These are phyloP conservation scores for Hypoxylon cercidicola DNA, from an alignment of 495 filamentous ascomycete genomes.

Conservation along the genomic window DNA sequence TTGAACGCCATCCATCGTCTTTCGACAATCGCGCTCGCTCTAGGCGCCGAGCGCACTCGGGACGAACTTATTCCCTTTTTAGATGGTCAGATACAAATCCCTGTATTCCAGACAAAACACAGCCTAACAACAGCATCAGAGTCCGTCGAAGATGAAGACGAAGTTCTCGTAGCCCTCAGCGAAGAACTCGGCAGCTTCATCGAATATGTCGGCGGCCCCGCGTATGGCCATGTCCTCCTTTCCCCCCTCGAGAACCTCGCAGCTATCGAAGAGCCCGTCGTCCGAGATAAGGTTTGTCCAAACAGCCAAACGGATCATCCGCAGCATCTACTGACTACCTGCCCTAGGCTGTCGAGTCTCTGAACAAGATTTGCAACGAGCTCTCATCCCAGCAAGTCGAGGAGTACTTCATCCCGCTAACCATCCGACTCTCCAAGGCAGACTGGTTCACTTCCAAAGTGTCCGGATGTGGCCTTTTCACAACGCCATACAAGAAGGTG, in stretches of 20 bases:
- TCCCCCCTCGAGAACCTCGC: slow-evolving; percentile 98
- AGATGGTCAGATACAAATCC: slow-evolving; percentile 73
- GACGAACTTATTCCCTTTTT: slow-evolving; percentile 99
- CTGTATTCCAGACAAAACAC: slow-evolving; percentile 33
- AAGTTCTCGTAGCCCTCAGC: slow-evolving; percentile 95
- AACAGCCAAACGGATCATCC: slow-evolving; percentile 5
- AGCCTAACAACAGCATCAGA: slow-evolving; percentile 64
- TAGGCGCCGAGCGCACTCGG: slow-evolving; percentile 93
- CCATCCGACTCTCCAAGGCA: slow-evolving; percentile 94
- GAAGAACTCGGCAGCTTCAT: slow-evolving; percentile 96
- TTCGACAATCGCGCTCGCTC: slow-evolving; percentile 94
- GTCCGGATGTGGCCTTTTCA: slow-evolving; percentile 94
- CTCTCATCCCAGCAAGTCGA: slow-evolving; percentile 92
- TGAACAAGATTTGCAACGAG: slow-evolving; percentile 97
- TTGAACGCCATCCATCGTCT: slow-evolving; percentile 98
- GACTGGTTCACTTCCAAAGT: slow-evolving; percentile 99
- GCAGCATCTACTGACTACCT: slow-evolving; percentile 24
- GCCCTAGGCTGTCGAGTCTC: slow-evolving; percentile 89
- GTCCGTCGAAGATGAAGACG: slow-evolving; percentile 98
- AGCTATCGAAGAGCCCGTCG: slow-evolving; percentile 96
- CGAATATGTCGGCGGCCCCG: slow-evolving; percentile 95
- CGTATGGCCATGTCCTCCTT: slow-evolving; percentile 93
- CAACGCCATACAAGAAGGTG: slow-evolving; percentile 89
- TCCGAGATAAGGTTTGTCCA: slow-evolving; percentile 86
- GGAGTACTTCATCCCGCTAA: slow-evolving; percentile 94